Conservation (phyloP, 129 eudicot species). For the Dittrichia graveolens region DNA sequence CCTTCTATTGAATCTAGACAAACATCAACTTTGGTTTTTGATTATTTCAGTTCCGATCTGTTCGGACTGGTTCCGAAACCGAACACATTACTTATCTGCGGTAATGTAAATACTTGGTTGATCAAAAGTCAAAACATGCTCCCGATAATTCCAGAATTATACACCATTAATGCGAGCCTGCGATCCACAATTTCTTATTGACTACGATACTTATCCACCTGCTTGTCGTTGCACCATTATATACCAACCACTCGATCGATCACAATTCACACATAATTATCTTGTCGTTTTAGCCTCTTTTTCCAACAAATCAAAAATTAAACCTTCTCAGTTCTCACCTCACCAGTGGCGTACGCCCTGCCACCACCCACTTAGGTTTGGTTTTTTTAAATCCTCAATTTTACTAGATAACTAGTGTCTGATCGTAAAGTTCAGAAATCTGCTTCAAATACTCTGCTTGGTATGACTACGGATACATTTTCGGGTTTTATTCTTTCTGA, state of each 20-base stretch:
- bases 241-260: not conserved
- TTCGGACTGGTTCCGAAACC: no score
- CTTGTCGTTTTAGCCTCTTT: not conserved
- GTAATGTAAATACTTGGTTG: no score
- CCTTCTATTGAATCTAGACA: no score
- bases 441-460: slow-evolving; percentile 14
- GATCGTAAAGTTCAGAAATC: not conserved
- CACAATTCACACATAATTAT: not conserved
- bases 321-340: no score
- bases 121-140: not conserved
- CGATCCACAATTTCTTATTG: not conserved
- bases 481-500: no score
- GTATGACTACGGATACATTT: not conserved
- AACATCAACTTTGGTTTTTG: no score
- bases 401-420: not conserved
- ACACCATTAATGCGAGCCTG: no score
- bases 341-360: no score
- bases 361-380: not conserved
- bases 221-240: not conserved
- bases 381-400: not conserved
- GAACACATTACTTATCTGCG: no score
- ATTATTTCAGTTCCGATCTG: no score
- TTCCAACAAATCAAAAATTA: not conserved
- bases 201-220: not conserved
- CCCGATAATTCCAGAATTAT: no score